These are phyloP conservation scores for Alloteropsis angusta DNA, from an alignment of 202 grass and related monocot species.

Conservation along the genomic window DNA sequence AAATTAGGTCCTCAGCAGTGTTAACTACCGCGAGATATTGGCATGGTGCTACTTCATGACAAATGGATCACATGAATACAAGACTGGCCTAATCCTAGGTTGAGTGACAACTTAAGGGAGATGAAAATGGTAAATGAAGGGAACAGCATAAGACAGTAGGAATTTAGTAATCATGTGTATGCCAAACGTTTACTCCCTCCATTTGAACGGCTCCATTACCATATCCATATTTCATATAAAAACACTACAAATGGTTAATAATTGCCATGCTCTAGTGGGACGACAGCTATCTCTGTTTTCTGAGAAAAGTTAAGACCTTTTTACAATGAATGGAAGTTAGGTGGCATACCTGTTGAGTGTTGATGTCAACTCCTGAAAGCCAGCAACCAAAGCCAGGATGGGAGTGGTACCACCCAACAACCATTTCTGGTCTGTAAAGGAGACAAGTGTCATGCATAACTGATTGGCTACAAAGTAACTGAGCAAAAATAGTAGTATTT, in stretches of 20 bases:
- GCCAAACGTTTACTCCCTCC: neutral
- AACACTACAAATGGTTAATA: neutral
- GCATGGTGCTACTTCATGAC: neutral
- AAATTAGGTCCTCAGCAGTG: neutral
- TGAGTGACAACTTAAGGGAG: neutral
- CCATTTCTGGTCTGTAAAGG: slow-evolving; percentile 68
- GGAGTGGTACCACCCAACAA: slow-evolving; percentile 85
- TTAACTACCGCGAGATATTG: neutral
- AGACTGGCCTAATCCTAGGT: neutral
- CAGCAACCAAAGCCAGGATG: slow-evolving; percentile 87
- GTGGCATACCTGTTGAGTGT: slow-evolving; percentile 55
- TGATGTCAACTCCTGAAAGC: slow-evolving; percentile 80
- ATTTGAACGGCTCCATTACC: neutral
- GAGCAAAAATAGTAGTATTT: neutral
- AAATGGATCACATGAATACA: neutral
- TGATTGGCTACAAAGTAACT: neutral
- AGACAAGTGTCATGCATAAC: neutral
- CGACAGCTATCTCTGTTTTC: neutral
- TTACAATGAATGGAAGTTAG: neutral
- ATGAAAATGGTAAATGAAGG: neutral
- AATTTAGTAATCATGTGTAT: neutral
- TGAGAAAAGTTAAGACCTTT: neutral
- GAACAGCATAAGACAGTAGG: neutral
- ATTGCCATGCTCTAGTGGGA: neutral
- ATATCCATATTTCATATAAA: slow-evolving; percentile 1